Evolutionary conservation across 2,329 filamentous ascomycete genomes (phyloP).

Genomic region (Lachnellula suecica): DNA sequence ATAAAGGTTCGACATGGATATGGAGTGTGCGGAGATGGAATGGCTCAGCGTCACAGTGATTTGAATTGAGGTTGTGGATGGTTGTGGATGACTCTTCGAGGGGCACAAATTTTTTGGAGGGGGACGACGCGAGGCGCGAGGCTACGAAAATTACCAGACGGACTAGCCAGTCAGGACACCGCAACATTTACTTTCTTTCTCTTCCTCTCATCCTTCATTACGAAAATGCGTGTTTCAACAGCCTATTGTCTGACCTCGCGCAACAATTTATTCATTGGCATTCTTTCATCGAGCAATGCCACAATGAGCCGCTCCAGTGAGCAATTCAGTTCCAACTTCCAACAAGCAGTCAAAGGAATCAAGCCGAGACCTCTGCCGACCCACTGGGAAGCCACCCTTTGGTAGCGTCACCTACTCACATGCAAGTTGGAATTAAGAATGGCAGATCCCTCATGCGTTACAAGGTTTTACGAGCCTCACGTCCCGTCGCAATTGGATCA

Average conservation of each 20-base stretch:
- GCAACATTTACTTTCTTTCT: not conserved
- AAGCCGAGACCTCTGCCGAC: slow-evolving; percentile 5
- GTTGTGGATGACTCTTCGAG: slow-evolving; percentile 9
- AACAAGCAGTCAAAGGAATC: slow-evolving; percentile 2
- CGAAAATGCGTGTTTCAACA: not conserved
- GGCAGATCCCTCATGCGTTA: slow-evolving; percentile 13
- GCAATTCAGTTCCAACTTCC: not conserved
- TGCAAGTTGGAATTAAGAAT: slow-evolving; percentile 4
- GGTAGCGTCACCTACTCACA: not conserved
- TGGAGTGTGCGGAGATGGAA: not conserved
- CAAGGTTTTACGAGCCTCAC: slow-evolving; percentile 3
- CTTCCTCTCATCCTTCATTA: not conserved
- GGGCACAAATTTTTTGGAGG: slow-evolving; percentile 1
- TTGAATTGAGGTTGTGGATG: not conserved
- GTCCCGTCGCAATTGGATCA: slow-evolving; percentile 9
- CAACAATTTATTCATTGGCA: not conserved
- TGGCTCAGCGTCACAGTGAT: too few relatives aligned
- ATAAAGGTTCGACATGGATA: slow-evolving; percentile 20
- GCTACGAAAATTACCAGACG: not conserved
- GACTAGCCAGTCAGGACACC: not conserved
- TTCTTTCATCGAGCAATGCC: not conserved
- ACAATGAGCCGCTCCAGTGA: not conserved
- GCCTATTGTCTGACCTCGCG: not conserved
- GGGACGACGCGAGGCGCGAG: slow-evolving; percentile 1
- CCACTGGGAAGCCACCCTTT: not conserved